Evolutionary conservation across 2,329 filamentous ascomycete species (phyloP), one percentile per base, ranked within the genome.

Genomic region (Beauveria brongniartii): DNA sequence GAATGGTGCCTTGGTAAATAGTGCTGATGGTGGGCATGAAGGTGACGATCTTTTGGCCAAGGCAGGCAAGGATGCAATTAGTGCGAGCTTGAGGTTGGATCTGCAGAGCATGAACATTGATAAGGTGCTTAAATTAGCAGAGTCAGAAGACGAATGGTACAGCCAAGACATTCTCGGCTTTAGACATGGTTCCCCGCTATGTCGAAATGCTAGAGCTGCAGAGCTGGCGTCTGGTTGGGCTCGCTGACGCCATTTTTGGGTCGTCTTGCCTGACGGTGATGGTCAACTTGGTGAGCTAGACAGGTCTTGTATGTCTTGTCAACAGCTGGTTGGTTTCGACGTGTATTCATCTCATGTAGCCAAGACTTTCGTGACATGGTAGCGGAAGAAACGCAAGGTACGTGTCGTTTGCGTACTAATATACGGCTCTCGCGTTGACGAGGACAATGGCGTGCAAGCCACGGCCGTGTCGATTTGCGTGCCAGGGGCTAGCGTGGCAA

Each of bases 161-260:
- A 9, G 12, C 37, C 46, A 59, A 51, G 47, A 24, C 47, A 20
- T 28, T 30, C 22, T 22, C 22, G 22, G 22, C 22, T 22, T 34
- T 44, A 20, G 47, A 44, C 37, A 43, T 51, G 47, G 55, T 51
- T 59, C 56, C 55, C 56, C 47, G 47, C 56, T 37, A 44, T 51
- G 18, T 9, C 30, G 44, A 37, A 40, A 24, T 57, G 30, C 22
- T 26, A 30, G 20, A 50, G 43, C 55, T 44, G 52, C 37, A 41
- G 16, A 28, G 28, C 26, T 30, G 26, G 52, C n/a, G 28, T 18
- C 24, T n/a, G 20, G 14, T 48, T 28, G 52, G 40, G 22, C 40
- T 47, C 20, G 52, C 24, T 37, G 37, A 18, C 37, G 26, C 40
- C 22, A 55, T 55, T 55, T 55, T 55, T 2, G 10, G 16, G 37